Percentiles rank a stretch among this genome's conserved stretches.
These are phyloP conservation scores for Quercus agrifolia DNA, from an alignment of 306 rosid genomes.

Conservation along the genomic window DNA sequence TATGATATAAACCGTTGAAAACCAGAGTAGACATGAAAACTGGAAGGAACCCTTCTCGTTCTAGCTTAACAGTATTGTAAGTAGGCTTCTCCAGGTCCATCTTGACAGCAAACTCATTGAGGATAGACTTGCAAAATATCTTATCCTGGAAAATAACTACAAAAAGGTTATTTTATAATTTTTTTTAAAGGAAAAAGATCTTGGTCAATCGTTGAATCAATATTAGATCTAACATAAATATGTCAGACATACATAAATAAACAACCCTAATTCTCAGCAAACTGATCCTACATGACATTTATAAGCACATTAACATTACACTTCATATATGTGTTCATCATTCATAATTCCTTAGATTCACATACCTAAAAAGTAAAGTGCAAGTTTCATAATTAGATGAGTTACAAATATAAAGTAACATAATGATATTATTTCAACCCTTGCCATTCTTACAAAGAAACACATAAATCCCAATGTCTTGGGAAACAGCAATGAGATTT, in stretches of 20 bases:
- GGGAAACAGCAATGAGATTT: background rate
- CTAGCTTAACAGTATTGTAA: slow-evolving; percentile 27
- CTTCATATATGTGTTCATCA: background rate
- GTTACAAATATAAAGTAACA: too few relatives aligned
- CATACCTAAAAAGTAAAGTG: background rate
- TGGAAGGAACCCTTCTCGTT: slow-evolving; percentile 23
- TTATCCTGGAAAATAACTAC: slow-evolving; percentile 28
- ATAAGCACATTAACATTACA: background rate
- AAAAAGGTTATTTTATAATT: background rate
- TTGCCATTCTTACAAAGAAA: too few relatives aligned
- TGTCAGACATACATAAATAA: background rate
- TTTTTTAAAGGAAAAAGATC: background rate
- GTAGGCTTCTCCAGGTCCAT: slow-evolving; percentile 31
- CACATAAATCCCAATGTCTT: background rate
- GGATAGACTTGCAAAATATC: slow-evolving; percentile 39
- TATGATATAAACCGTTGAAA: slow-evolving; percentile 40
- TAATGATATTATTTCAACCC: too few relatives aligned
- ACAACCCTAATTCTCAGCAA: too few relatives aligned
- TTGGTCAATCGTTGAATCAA: background rate
- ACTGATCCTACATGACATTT: background rate
- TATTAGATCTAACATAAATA: background rate
- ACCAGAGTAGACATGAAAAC: slow-evolving; percentile 39
- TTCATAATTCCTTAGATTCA: background rate
- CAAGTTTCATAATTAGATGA: too few relatives aligned
- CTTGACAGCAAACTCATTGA: slow-evolving; percentile 56